Evolutionary conservation across 2,329 filamentous ascomycete genomes (phyloP), one percentile per base, ranked within the genome.

Genomic region (Verticillium nubilum): DNA sequence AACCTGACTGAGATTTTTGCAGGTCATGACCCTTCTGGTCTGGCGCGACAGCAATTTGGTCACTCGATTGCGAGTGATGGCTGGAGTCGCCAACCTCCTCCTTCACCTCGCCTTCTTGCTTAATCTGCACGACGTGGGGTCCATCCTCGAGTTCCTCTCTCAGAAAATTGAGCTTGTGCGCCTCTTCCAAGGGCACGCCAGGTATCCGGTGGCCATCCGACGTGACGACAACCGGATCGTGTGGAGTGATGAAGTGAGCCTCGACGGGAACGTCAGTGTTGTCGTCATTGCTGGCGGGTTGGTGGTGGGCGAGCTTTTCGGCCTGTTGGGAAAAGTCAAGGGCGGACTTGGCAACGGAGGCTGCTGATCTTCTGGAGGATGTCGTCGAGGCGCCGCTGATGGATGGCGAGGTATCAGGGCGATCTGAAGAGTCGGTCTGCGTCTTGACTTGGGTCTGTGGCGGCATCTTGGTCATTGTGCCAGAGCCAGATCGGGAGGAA

Each of bases 201-300:
- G 90, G 89, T 5, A 92, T 71, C 42, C 88, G 78, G 54, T 82
- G 80, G 29, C 88, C 89, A 68, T 88, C 83, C 15, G 82, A 80
- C 1, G 88, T 91, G 58, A 87, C 76, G 53, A 93, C 84, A 17
- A 92, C 84, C 0, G 89, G 84, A 69, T 93, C 89, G 55, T 88
- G 84, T 0, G 87, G 82, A 0, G 90, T 93, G 31, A 88, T 75
- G 62, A 82, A 86, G n/a, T 74, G 80, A 29, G 88, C 88, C 67
- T 87, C 79, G 55, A 87, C 75, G 1, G 87, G 87, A 15, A 85
- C 79, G 4, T 56, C 74, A 60, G 55, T 67, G 60, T 66, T 71
- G 47, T 61, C 64, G 37, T 68, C 63, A 13, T 68, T 59, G 2
- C 69, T 68, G n/a, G 37, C 27, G n/a, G 26, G 25, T 17, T 25